Percentiles rank a stretch among this genome's conserved stretches.
Evolutionary conservation across 352 stramenopile species (phyloP).

Genomic region (Pythium brachiatum): DNA sequence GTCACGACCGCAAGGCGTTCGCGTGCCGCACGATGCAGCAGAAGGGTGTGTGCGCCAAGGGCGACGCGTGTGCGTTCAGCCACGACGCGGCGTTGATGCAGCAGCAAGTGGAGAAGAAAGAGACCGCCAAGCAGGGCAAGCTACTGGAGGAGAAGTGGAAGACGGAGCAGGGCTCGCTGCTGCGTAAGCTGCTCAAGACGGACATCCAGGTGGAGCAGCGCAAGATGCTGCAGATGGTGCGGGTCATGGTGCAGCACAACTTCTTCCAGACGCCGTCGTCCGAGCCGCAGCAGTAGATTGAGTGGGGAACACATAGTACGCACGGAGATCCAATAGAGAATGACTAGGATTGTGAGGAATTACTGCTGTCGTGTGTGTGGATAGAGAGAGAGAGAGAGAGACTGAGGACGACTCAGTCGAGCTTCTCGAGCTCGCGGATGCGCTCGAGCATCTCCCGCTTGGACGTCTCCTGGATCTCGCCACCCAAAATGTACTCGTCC

Average conservation of each 20-base stretch:
- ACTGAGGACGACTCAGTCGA: conserved; percentile 50
- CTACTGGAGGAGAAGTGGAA: conserved; percentile 59
- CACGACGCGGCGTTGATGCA: conserved; percentile 44
- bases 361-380: too few species aligned
- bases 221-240: conserved; percentile 78
- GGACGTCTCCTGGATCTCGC: conserved; percentile 91
- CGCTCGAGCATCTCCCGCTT: conserved; percentile 92
- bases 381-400: not conserved
- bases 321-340: not conserved
- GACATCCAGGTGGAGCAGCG: conserved; percentile 67
- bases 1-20: conserved; percentile 61
- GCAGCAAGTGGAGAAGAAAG: conserved; percentile 28
- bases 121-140: conserved; percentile 39
- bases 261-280: conserved; percentile 35
- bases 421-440: conserved; percentile 91
- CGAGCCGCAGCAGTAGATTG: not conserved
- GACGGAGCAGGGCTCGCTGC: conserved; percentile 58
- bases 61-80: conserved; percentile 56
- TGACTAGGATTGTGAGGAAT: not conserved
- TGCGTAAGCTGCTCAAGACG: conserved; percentile 72
- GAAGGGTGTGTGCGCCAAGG: conserved; percentile 55
- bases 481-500: conserved; percentile 94
- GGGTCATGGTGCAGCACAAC: conserved; percentile 51
- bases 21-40: conserved; percentile 54
- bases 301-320: conserved; percentile 5